Conservation (phyloP, 495 filamentous ascomycete species). For the Daldinia decipiens region DNA sequence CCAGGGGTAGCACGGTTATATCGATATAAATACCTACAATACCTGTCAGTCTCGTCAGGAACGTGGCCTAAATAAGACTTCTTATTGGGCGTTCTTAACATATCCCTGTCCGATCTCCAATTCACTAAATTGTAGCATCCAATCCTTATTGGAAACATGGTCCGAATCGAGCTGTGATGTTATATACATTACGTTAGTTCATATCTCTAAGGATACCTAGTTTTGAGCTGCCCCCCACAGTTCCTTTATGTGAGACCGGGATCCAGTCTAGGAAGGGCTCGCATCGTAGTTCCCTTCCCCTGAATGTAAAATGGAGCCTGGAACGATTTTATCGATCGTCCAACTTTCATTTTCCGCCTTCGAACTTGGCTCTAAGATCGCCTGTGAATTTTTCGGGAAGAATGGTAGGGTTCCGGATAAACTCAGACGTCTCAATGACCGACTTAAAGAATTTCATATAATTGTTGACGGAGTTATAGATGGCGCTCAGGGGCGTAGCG, state of each 20-base stretch:
- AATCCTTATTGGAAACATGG: slow-evolving; percentile 25
- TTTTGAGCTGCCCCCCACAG: slow-evolving; percentile 35
- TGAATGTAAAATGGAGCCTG: slow-evolving; percentile 41
- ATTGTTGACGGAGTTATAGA: slow-evolving; percentile 29
- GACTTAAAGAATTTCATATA: slow-evolving; percentile 29
- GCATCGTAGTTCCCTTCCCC: slow-evolving; percentile 19
- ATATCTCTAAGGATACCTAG: background rate
- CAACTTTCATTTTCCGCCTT: slow-evolving; percentile 37
- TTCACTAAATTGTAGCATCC: slow-evolving; percentile 26
- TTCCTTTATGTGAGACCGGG: slow-evolving; percentile 40
- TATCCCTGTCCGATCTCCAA: slow-evolving; percentile 35
- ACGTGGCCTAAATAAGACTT: slow-evolving; percentile 28
- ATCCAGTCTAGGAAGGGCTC: slow-evolving; percentile 28
- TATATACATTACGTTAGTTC: background rate
- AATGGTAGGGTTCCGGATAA: slow-evolving; percentile 33
- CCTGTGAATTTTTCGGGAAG: slow-evolving; percentile 33
- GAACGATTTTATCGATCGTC: slow-evolving; percentile 38
- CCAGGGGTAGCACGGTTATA: slow-evolving; percentile 14
- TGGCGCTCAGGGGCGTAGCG: slow-evolving; percentile 12
- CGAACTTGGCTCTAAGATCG: slow-evolving; percentile 33
- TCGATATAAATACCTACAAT: slow-evolving; percentile 24
- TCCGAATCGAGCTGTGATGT: slow-evolving; percentile 30
- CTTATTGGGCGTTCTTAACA: slow-evolving; percentile 22
- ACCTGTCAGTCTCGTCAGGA: slow-evolving; percentile 16
- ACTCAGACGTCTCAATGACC: slow-evolving; percentile 34